A percentile compares a stretch with the other conserved stretches of the same genome.
phyloP scores from a whole-genome alignment of 768 basidiomycete species.

The Cystobasidium onofrii region DNA sequence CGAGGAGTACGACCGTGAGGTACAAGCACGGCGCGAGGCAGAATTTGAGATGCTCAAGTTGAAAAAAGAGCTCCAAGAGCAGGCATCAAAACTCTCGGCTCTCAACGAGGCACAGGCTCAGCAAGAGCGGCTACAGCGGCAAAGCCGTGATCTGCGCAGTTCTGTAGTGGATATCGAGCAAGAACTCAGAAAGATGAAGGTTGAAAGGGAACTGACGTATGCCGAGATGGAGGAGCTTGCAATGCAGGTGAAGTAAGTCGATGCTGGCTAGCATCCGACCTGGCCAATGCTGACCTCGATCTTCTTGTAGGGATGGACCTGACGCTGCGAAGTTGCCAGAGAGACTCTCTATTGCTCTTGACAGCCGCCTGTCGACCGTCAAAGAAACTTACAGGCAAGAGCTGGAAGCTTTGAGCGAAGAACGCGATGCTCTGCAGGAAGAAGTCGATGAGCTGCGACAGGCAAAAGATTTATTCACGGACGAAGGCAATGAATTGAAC shows the following conservation, averaged over 20 bases:
- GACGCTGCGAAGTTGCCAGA: constrained; percentile 3
- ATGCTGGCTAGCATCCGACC: no score
- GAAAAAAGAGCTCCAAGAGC: constrained; percentile 74
- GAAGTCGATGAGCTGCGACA: constrained; percentile 82
- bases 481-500: constrained; percentile 83
- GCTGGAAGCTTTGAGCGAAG: constrained; percentile 69
- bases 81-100: constrained; percentile 76
- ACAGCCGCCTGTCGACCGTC: constrained; percentile 74
- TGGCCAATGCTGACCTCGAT: neutral
- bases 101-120: constrained; percentile 65
- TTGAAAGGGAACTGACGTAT: constrained; percentile 80
- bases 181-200: constrained; percentile 75
- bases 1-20: constrained; percentile 85
- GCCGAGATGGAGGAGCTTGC: constrained; percentile 89
- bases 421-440: constrained; percentile 66
- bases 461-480: constrained; percentile 73
- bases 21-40: constrained; percentile 75
- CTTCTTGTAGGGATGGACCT: neutral
- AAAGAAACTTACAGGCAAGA: constrained; percentile 81
- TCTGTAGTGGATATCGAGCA: constrained; percentile 70
- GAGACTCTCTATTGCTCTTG: constrained; percentile 57
- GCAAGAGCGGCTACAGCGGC: constrained; percentile 65
- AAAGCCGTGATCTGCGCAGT: constrained; percentile 67
- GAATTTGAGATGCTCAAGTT: constrained; percentile 85
- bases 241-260: constrained; percentile 60